A percentile compares a stretch with the other conserved stretches of the same genome.
Evolutionary conservation across 768 basidiomycete genomes (phyloP).

Genomic region (Boletus vermiculosoides): DNA sequence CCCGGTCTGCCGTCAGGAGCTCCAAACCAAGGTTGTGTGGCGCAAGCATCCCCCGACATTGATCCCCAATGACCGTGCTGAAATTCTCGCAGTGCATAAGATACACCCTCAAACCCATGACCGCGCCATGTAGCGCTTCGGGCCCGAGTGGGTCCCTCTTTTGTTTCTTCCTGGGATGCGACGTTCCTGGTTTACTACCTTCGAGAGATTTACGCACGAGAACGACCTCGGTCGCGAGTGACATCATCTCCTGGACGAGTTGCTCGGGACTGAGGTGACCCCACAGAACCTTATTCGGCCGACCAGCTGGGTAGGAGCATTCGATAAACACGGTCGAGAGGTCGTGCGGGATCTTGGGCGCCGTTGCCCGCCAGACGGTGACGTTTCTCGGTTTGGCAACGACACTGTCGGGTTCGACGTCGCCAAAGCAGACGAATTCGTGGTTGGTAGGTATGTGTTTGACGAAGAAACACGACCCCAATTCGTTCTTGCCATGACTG

Average conservation of each 20-base stretch:
- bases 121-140: slow-evolving; percentile 48
- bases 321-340: slow-evolving; percentile 90
- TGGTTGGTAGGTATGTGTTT: slow-evolving; percentile 57
- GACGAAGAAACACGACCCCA: slow-evolving; percentile 78
- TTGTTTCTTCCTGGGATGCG: slow-evolving; percentile 37
- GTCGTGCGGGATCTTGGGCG: slow-evolving; percentile 64
- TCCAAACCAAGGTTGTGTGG: slow-evolving; percentile 63
- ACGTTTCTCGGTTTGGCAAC: slow-evolving; percentile 58
- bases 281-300: slow-evolving; percentile 65
- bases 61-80: slow-evolving; percentile 62
- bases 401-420: slow-evolving; percentile 84
- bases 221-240: slow-evolving; percentile 68
- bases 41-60: slow-evolving; percentile 64
- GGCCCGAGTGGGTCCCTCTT: slow-evolving; percentile 37
- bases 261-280: slow-evolving; percentile 87
- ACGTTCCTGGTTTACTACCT: slow-evolving; percentile 3
- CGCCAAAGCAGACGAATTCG: slow-evolving; percentile 93
- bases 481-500: slow-evolving; percentile 62
- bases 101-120: slow-evolving; percentile 66
- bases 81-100: slow-evolving; percentile 82
- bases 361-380: slow-evolving; percentile 80
- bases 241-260: slow-evolving; percentile 69
- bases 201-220: slow-evolving; percentile 39
- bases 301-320: slow-evolving; percentile 82
- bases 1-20: slow-evolving; percentile 72